Conservation (phyloP, 176 grass and related monocot genomes). For the Eragrostis nindensis region DNA sequence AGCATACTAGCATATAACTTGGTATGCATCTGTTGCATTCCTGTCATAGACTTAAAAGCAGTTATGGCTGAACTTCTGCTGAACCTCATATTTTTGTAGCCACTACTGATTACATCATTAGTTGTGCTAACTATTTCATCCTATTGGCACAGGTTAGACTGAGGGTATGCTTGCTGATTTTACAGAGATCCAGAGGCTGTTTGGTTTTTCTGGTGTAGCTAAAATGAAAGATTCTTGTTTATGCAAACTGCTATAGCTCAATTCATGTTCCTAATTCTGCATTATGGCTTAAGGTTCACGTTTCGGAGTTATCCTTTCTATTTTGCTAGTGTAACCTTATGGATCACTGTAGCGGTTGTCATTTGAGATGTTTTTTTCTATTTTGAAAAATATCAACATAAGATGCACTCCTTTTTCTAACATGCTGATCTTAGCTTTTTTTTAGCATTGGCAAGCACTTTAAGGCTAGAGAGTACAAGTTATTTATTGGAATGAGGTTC, state of each 20-base stretch:
- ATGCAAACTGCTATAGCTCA: not conserved
- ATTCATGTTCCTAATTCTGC: not conserved
- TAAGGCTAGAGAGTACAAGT: not conserved
- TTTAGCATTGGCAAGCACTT: not conserved
- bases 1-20: not conserved
- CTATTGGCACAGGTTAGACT: conserved; percentile 2
- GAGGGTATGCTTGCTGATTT: not conserved
- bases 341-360: not conserved
- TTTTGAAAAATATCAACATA: not conserved
- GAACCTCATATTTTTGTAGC: conserved; percentile 15
- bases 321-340: not conserved
- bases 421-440: not conserved
- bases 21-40: conserved; percentile 19
- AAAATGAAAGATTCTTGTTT: not conserved
- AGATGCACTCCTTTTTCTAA: not conserved
- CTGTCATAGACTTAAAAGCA: not conserved
- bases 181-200: not conserved
- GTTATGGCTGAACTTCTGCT: conserved; percentile 6
- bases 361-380: not conserved
- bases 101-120: not conserved
- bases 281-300: not conserved
- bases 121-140: conserved; percentile 19
- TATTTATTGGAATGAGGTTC: not conserved
- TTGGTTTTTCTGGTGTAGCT: conserved; percentile 1
- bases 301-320: not conserved